Percentiles rank a stretch among this genome's conserved stretches.
phyloP scores from a whole-genome alignment of 768 basidiomycete species.

The Leccinum pellstonianum region DNA sequence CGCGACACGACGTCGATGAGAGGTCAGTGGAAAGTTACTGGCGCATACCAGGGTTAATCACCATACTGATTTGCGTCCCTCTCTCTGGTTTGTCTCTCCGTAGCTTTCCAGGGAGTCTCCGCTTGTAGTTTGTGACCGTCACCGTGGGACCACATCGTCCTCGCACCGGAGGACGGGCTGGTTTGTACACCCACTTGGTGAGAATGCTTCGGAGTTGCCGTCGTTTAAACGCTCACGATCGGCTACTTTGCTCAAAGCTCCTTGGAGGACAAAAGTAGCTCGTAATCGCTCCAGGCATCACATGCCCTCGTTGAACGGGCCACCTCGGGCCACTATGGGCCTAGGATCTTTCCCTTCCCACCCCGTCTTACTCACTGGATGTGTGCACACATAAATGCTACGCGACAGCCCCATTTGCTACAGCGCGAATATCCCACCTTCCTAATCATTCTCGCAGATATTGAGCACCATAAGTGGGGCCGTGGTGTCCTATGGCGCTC shows the following conservation, averaged over 20 bases:
- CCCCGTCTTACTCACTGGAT: neutral
- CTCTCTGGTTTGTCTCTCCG: too few relatives aligned
- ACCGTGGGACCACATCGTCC: neutral
- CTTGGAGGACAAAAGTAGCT: too few relatives aligned
- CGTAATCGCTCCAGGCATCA: neutral
- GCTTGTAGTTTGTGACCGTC: neutral
- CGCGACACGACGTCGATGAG: too few relatives aligned
- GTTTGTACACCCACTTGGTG: neutral
- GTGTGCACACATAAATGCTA: neutral
- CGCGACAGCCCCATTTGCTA: neutral
- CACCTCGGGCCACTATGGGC: neutral
- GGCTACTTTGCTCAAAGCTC: too few relatives aligned
- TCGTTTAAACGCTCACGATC: too few relatives aligned
- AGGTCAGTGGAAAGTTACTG: too few relatives aligned
- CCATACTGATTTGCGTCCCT: too few relatives aligned
- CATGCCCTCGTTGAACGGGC: neutral
- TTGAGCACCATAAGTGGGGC: neutral
- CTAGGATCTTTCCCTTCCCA: neutral
- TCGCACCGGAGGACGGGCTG: neutral
- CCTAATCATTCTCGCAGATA: neutral
- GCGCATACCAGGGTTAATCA: too few relatives aligned
- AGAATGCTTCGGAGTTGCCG: too few relatives aligned
- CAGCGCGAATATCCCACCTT: neutral
- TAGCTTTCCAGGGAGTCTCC: too few relatives aligned
- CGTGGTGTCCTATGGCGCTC: conserved; percentile 21